Base-by-base conservation (phyloP, 2,329 filamentous ascomycete species). In the Beauveria caledonica region DNA sequence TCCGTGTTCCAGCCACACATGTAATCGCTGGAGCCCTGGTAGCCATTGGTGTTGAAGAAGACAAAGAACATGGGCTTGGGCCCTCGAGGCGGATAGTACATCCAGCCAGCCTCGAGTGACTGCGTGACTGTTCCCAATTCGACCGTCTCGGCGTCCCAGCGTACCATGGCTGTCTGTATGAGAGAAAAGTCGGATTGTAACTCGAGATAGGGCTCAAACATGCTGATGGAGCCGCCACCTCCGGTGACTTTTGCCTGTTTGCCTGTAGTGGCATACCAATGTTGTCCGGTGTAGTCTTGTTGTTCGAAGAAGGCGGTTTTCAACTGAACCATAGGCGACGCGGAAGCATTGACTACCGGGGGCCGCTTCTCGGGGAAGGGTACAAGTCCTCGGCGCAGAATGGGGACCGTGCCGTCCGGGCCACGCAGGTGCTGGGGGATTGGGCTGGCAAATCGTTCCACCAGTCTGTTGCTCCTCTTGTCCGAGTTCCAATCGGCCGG, bases 21-120 rank as follows among this genome's bases (percentile, higher is more conserved):
- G 44, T 62, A 36, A 45, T 67, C 66, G 40, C 61, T 62, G 10
- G 61, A 29, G 4, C 42, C 27, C 15, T 29, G 19, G 58, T 66
- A 63, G 42, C 62, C 64, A 48, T 64, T 64, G 59, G 60, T 64
- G n/a, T 62, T 67, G 56, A 54, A 67, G 56, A 62, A 67, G 39
- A 60, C 29, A 55, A 67, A 67, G 9, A 67, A 62, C 48, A 63
- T 62, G 17, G 64, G 63, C 4, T 50, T 19, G n/a, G 33, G 8
- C 1, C 48, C 60, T 36, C 64, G 63, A 21, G 57, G 45, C 0
- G 66, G 66, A 42, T 60, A 64, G 60, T 63, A 62, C 63, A 65
- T 67, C 64, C 64, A 65, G 2, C 66, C 66, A 48, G 63, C 59
- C 60, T 67, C 66, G 15, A 66, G 42, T 13, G 66, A 64, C 55